phyloP scores from a whole-genome alignment of 2,329 filamentous ascomycete genomes.

The Albophoma yamanashiensis region DNA sequence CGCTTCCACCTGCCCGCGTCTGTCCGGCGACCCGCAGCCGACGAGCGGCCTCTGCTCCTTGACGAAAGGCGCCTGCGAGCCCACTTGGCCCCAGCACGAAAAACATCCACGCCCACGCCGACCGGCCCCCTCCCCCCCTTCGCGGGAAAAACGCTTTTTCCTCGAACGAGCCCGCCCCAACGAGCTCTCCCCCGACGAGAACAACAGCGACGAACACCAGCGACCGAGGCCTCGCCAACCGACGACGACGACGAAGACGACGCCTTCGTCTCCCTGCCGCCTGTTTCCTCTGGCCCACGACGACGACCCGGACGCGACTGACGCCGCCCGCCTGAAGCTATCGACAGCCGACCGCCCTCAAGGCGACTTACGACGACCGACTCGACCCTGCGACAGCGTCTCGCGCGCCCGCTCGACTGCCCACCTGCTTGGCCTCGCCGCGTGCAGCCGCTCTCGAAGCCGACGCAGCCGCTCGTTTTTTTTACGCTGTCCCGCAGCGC shows the following conservation, averaged over 20 bases:
- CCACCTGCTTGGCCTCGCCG: neutral
- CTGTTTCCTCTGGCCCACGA: neutral
- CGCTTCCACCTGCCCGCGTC: neutral
- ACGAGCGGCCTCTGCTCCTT: neutral
- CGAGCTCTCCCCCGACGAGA: neutral
- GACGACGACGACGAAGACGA: constrained; percentile 2
- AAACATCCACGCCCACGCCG: constrained; percentile 2
- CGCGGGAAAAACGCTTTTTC: constrained; percentile 5
- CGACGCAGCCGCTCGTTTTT: constrained; percentile 3
- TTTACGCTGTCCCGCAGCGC: constrained; percentile 8
- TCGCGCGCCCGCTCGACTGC: neutral
- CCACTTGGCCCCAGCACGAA: constrained; percentile 4
- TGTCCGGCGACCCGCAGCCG: neutral
- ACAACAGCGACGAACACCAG: constrained; percentile 3
- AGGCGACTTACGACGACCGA: constrained; percentile 21
- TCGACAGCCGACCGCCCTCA: constrained; percentile 16
- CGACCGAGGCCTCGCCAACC: constrained; percentile 4
- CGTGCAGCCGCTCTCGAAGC: neutral
- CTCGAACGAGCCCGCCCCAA: constrained; percentile 2
- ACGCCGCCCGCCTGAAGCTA: constrained; percentile 6
- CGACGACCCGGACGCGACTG: constrained; percentile 1
- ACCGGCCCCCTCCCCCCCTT: constrained; percentile 3
- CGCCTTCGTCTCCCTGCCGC: neutral
- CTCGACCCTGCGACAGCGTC: constrained; percentile 6
- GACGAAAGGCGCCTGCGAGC: neutral